Base-by-base conservation (phyloP, 495 filamentous ascomycete species). In the Penicillium ucsense region DNA sequence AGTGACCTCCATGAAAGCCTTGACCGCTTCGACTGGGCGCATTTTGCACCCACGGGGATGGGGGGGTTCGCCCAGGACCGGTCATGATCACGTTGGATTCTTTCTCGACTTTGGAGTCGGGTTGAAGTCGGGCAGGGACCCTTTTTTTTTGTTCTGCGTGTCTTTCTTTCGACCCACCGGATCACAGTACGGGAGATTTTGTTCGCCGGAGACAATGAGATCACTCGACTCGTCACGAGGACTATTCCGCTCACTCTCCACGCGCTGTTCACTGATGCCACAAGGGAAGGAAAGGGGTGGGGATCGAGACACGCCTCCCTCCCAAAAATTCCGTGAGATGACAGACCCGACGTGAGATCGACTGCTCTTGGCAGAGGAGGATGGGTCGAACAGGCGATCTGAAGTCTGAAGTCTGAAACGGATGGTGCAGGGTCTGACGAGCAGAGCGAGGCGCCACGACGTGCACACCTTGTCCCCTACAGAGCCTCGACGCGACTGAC, bases 41-140 rank as follows among this genome's bases (percentile, higher is more conserved):
- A 38, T 62, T 60, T 57, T 63, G 59, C 39, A 62, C 59, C 72
- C 71, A 75, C 34, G 73, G 68, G 8, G 68, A 73, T 31, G 65
- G 66, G 45, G 71, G 70, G 46, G 73, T 70, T 49, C 54, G 61
- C 51, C 68, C 64, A 52, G 71, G 59, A 46, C 69, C 65, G 48
- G 67, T 71, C 71, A 77, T 76, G 47, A 54, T 54, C 54, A 41
- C 31, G 55, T 60, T 59, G 57, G 58, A 35, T 43, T 20, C 11
- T 30, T 35, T 50, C 55, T 49, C 37, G 53, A 50, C 43, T 46
- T 35, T 38, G 35, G 45, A 49, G 46, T 59, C 33, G 43, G 35
- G 49, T 45, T 28, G 31, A 28, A 28, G 12, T 46, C 35, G 31
- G 48, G 10, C 20, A 20, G 20, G 20, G 20, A 20, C 20, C 20